Conservation (phyloP, 768 basidiomycete species). For the Ramaria rubella region DNA sequence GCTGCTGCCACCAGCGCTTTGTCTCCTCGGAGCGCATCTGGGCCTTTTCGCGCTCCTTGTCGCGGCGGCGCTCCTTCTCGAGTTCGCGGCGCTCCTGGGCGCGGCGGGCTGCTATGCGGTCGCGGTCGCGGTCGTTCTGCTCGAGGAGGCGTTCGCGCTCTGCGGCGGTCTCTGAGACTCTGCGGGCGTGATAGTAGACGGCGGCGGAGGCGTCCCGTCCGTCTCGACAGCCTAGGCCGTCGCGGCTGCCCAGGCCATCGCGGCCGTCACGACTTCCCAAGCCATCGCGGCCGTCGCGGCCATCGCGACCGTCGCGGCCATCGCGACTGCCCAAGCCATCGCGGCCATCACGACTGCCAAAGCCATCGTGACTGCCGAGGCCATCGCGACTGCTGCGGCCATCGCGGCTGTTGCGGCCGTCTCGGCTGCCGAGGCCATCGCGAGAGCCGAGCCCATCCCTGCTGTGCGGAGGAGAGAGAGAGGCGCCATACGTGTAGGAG, state of each 20-base stretch:
- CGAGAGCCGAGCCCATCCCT: neutral
- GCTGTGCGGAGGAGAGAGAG: constrained; percentile 23
- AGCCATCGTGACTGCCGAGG: constrained; percentile 8
- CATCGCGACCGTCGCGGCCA: no score
- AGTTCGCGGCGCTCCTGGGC: constrained; percentile 27
- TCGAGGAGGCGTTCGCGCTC: constrained; percentile 41
- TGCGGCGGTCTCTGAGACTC: constrained; percentile 46
- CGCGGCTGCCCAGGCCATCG: constrained; percentile 32
- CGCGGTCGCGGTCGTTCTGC: constrained; percentile 26
- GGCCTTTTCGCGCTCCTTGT: constrained; percentile 20
- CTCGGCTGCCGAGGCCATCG: constrained; percentile 2
- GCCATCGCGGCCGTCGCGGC: no score
- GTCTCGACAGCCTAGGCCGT: no score
- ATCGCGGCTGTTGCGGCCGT: constrained; percentile 3
- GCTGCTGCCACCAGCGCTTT: constrained; percentile 15
- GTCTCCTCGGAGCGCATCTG: constrained; percentile 22
- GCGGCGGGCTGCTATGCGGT: constrained; percentile 22
- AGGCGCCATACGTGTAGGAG: constrained; percentile 43
- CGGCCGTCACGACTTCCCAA: no score
- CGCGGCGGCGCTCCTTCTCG: constrained; percentile 26
- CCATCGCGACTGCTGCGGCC: constrained; percentile 5
- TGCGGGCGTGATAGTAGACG: constrained; percentile 33
- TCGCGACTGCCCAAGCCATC: no score
- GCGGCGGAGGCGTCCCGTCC: no score
- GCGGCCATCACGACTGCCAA: no score